A percentile compares a stretch with the other conserved stretches of the same genome.
phyloP scores from a whole-genome alignment of 2,329 filamentous ascomycete species.

The Meredithiella fracta region DNA sequence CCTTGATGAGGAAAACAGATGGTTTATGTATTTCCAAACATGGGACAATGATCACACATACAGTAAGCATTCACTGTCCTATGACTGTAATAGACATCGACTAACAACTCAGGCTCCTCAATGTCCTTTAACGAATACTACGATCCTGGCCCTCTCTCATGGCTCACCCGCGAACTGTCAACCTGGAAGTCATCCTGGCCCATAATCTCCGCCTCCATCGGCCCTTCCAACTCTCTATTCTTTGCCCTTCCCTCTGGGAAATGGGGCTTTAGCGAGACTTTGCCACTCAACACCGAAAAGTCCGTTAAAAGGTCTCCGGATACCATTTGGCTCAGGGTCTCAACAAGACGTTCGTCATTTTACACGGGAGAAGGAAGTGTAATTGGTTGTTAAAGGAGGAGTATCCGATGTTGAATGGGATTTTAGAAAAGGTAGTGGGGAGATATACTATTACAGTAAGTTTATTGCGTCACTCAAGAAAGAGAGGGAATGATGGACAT shows the following conservation, averaged over 20 bases:
- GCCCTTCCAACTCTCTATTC: constrained; percentile 3
- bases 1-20: constrained; percentile 9
- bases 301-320: not conserved
- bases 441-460: constrained; percentile 10
- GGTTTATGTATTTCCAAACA: constrained; percentile 12
- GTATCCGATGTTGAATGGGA: constrained; percentile 4
- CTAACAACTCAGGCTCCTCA: constrained; percentile 7
- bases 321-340: constrained; percentile 6
- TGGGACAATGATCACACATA: constrained; percentile 10
- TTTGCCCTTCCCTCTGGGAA: not conserved
- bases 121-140: constrained; percentile 12
- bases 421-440: constrained; percentile 8
- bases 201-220: constrained; percentile 5
- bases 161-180: constrained; percentile 6
- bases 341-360: constrained; percentile 3
- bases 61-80: not conserved
- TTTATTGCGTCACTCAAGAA: too few relatives aligned
- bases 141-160: constrained; percentile 8
- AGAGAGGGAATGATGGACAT: too few relatives aligned
- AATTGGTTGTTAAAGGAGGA: constrained; percentile 4
- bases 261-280: constrained; percentile 1
- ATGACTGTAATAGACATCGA: not conserved
- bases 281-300: constrained; percentile 1
- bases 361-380: constrained; percentile 4
- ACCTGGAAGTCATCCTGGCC: constrained; percentile 6